Conservation (phyloP, 352 stramenopile species). For the Pythium angustatum region DNA sequence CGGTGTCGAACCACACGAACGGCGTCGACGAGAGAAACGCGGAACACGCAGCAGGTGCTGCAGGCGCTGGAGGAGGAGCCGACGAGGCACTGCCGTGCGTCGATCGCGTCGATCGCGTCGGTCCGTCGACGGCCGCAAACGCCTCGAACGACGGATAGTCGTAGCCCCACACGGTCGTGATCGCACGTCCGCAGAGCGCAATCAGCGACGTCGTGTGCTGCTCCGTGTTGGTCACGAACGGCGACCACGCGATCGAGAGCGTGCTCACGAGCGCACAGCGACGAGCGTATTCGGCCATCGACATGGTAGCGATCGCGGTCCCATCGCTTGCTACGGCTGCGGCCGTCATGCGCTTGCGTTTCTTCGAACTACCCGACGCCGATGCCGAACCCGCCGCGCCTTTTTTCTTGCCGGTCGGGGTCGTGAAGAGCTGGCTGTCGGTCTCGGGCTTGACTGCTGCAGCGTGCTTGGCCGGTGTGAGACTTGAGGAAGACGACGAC, state of each 20-base stretch:
- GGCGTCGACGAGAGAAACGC: slow-evolving; percentile 41
- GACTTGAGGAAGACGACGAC: not conserved
- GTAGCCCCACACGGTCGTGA: slow-evolving; percentile 77
- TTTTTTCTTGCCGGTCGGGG: slow-evolving; percentile 10
- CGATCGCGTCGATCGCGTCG: not conserved
- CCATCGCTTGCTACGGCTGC: not conserved
- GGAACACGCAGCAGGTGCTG: not conserved
- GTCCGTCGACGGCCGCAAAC: slow-evolving; percentile 16
- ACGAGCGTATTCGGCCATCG: slow-evolving; percentile 62
- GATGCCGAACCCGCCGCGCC: slow-evolving; percentile 9
- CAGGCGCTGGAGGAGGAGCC: not conserved
- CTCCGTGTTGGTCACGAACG: slow-evolving; percentile 49
- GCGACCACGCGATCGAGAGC: slow-evolving; percentile 70
- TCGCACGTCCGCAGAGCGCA: slow-evolving; percentile 56
- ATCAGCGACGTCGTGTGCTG: slow-evolving; percentile 62
- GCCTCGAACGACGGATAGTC: slow-evolving; percentile 42
- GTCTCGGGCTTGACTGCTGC: not conserved
- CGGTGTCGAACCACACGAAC: slow-evolving; percentile 63
- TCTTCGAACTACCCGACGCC: slow-evolving; percentile 26
- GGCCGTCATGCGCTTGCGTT: slow-evolving; percentile 11
- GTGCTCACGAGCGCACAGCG: slow-evolving; percentile 61
- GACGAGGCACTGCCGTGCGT: not conserved
- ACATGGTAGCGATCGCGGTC: slow-evolving; percentile 23
- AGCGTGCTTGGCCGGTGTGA: slow-evolving; percentile 7
- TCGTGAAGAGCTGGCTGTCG: slow-evolving; percentile 5